phyloP scores from a whole-genome alignment of 177 flowering plant species.

The Tripterygium wilfordii region DNA sequence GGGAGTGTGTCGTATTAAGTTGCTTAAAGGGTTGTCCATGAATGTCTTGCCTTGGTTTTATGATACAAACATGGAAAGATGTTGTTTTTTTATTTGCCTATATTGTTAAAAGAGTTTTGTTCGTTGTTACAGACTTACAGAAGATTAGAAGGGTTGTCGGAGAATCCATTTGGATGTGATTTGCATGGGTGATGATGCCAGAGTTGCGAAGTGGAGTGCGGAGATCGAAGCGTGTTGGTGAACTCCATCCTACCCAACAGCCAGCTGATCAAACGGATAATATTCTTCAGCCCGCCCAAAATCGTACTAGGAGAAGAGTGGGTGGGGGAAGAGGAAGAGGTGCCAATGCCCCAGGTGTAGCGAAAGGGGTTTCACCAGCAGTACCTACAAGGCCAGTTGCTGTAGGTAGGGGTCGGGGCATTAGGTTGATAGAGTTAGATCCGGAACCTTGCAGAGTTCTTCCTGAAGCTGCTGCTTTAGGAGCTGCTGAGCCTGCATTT shows the following conservation, averaged over 20 bases:
- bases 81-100: too few species aligned
- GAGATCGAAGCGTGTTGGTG: conserved; percentile 82
- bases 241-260: conserved; percentile 65
- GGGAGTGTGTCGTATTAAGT: too few species aligned
- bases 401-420: conserved; percentile 76
- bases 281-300: conserved; percentile 47
- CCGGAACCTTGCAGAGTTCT: conserved; percentile 62
- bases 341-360: conserved; percentile 55
- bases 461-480: conserved; percentile 57
- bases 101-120: conserved; percentile 1
- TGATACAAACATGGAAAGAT: too few species aligned
- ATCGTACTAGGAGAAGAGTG: conserved; percentile 63
- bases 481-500: conserved; percentile 43
- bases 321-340: conserved; percentile 84
- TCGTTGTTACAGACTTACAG: conserved; percentile 16
- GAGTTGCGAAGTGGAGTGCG: conserved; percentile 93
- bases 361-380: conserved; percentile 52
- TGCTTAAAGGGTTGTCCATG: too few species aligned
- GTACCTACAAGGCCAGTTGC: conserved; percentile 51
- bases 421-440: conserved; percentile 67
- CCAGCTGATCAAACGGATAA: conserved; percentile 60
- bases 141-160: conserved; percentile 17
- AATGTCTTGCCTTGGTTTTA: too few species aligned
- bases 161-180: conserved; percentile 31
- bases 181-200: conserved; percentile 97